Evolutionary conservation across 2,329 filamentous ascomycete genomes (phyloP).

Genomic region (Nectriaceae sp.): DNA sequence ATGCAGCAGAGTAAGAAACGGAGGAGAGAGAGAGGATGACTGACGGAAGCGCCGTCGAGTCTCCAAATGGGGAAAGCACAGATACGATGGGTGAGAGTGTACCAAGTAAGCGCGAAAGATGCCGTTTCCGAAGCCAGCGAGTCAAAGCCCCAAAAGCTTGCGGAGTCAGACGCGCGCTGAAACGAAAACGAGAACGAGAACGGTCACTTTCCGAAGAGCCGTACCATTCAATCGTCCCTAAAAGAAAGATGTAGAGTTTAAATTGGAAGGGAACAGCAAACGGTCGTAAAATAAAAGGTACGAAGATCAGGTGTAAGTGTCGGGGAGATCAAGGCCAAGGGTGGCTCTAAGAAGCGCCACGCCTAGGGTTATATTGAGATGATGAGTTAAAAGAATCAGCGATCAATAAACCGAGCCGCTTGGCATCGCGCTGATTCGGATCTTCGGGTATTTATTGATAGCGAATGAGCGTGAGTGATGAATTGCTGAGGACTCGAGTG

Average conservation of each 20-base stretch:
- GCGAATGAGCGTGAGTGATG: too few relatives aligned
- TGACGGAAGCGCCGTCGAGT: slow-evolving; percentile 10
- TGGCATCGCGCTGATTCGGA: slow-evolving; percentile 23
- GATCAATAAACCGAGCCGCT: slow-evolving; percentile 15
- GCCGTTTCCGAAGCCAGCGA: slow-evolving; percentile 21
- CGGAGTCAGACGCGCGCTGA: slow-evolving; percentile 7
- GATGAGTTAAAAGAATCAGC: slow-evolving; percentile 23
- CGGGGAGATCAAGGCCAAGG: too few relatives aligned
- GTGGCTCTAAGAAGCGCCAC: too few relatives aligned
- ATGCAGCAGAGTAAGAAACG: slow-evolving; percentile 1
- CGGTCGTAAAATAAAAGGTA: too few relatives aligned
- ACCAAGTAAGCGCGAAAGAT: slow-evolving; percentile 31
- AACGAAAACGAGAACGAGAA: background rate
- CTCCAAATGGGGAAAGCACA: slow-evolving; percentile 25
- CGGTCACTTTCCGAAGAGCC: background rate
- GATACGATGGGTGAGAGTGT: slow-evolving; percentile 6
- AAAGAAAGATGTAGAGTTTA: too few relatives aligned
- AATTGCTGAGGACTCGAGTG: too few relatives aligned
- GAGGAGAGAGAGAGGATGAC: slow-evolving; percentile 1
- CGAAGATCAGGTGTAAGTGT: too few relatives aligned
- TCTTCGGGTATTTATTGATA: too few relatives aligned
- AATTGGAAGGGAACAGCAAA: too few relatives aligned
- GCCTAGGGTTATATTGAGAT: slow-evolving; percentile 23
- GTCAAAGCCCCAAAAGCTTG: slow-evolving; percentile 21
- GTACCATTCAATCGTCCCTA: too few relatives aligned